Evolutionary conservation across 768 basidiomycete genomes (phyloP).

Genomic region (Lanmaoa pseudosensibilis): DNA sequence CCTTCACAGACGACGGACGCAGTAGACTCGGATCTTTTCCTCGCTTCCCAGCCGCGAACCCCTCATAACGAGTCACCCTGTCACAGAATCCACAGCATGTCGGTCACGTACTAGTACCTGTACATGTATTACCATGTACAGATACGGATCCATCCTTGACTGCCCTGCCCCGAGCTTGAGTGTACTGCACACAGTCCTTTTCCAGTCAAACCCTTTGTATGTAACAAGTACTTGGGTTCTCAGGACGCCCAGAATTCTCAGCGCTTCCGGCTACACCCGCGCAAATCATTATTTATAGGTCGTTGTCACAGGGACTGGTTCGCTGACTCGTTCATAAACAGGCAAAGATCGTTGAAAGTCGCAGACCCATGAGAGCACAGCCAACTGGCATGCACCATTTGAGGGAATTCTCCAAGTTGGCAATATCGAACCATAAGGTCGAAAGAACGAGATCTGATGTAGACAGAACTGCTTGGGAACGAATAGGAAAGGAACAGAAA

Average conservation of each 20-base stretch:
- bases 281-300: not conserved
- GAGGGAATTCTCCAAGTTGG: not conserved
- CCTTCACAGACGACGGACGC: not conserved
- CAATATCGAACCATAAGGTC: constrained; percentile 4
- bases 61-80: constrained; percentile 5
- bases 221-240: not conserved
- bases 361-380: not conserved
- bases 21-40: constrained; percentile 1
- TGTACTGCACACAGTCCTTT: too few relatives aligned
- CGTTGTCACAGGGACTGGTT: too few relatives aligned
- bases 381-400: not conserved
- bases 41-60: constrained; percentile 4
- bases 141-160: too few relatives aligned
- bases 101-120: too few relatives aligned
- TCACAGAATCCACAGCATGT: not conserved
- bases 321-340: not conserved
- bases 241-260: constrained; percentile 4
- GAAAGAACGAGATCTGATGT: not conserved
- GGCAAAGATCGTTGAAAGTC: not conserved
- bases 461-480: not conserved
- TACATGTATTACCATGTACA: too few relatives aligned
- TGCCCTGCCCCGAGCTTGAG: too few relatives aligned
- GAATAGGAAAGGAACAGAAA: not conserved
- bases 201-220: too few relatives aligned
- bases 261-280: not conserved